Conservation (phyloP, 805 yeast genomes). For the Maudiozyma serrabonitensis region DNA sequence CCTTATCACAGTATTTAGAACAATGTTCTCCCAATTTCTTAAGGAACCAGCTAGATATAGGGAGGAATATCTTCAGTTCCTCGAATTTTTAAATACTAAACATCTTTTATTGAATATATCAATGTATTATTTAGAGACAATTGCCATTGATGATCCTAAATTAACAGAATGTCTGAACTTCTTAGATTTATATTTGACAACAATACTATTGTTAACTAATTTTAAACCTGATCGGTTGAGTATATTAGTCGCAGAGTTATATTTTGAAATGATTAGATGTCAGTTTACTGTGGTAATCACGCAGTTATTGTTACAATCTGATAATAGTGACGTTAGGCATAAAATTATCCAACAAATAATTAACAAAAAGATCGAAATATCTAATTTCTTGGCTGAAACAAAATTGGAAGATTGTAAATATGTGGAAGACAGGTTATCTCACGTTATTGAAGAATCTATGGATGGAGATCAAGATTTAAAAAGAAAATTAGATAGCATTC, state of each 20-base stretch:
- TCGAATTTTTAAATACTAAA: slow-evolving; percentile 4
- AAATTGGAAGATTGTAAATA: slow-evolving; percentile 10
- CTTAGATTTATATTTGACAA: slow-evolving; percentile 1
- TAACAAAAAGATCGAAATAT: slow-evolving; percentile 6
- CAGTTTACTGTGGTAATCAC: slow-evolving; percentile 11
- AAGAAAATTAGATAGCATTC: slow-evolving; percentile 5
- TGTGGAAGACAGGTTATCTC: slow-evolving; percentile 1
- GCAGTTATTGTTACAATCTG: slow-evolving; percentile 9
- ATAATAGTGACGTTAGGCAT: neutral
- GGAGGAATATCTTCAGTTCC: slow-evolving; percentile 5
- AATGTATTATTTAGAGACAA: slow-evolving; percentile 4
- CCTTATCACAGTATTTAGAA: slow-evolving; percentile 5
- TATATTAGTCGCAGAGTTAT: slow-evolving; percentile 5
- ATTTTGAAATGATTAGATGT: slow-evolving; percentile 6
- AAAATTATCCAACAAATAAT: slow-evolving; percentile 10
- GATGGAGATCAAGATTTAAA: slow-evolving; percentile 1
- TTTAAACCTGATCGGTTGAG: slow-evolving; percentile 9
- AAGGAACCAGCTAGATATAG: slow-evolving; percentile 5
- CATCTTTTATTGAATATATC: slow-evolving; percentile 3
- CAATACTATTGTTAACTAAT: neutral
- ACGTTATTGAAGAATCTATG: slow-evolving; percentile 1
- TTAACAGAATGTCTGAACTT: slow-evolving; percentile 1
- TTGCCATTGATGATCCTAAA: slow-evolving; percentile 2
- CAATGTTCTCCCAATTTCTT: slow-evolving; percentile 7
- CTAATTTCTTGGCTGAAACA: slow-evolving; percentile 6